Evolutionary conservation across 495 filamentous ascomycete species (phyloP).

Genomic region (Neurospora cerealis): DNA sequence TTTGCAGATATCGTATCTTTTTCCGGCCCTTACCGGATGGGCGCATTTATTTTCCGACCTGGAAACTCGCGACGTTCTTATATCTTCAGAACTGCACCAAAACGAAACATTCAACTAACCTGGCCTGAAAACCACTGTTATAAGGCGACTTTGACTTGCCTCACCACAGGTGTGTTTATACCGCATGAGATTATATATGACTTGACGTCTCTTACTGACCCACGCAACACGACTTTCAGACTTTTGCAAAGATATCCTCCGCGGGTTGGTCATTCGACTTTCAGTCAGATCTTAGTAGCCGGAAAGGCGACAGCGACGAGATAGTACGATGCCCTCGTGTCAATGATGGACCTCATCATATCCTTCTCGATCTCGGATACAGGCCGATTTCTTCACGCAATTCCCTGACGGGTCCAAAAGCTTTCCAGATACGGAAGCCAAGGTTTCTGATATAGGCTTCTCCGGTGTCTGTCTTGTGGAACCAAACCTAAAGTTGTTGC

Average conservation of each 20-base stretch:
- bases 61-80: background rate
- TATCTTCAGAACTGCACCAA: background rate
- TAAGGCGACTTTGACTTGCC: background rate
- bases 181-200: background rate
- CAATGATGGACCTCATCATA: background rate
- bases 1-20: background rate
- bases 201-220: background rate
- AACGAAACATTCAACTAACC: background rate
- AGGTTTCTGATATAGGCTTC: background rate
- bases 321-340: background rate
- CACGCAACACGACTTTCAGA: background rate
- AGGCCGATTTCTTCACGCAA: background rate
- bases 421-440: background rate
- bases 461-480: background rate
- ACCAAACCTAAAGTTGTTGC: background rate
- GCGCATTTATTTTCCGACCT: background rate
- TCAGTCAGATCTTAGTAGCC: background rate
- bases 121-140: background rate
- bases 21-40: background rate
- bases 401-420: background rate
- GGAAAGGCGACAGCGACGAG: background rate
- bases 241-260: background rate
- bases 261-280: background rate
- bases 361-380: background rate
- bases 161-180: background rate